Conservation (phyloP, 805 yeast genomes). For the Jamesozyma lodderae region DNA sequence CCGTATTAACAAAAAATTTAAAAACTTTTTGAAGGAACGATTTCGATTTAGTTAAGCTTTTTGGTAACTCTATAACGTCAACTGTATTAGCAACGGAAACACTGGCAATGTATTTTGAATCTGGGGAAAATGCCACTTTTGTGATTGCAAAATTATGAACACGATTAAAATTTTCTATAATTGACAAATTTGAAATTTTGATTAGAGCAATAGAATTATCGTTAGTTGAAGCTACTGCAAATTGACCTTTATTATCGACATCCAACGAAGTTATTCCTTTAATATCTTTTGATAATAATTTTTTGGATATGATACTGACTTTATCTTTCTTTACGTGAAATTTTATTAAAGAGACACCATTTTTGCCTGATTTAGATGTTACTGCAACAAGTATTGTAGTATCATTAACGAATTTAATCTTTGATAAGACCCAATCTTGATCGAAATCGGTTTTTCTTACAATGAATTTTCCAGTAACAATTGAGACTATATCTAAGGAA, state of each 20-base stretch:
- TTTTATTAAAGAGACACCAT: conserved; percentile 32
- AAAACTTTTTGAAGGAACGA: conserved; percentile 18
- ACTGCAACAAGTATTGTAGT: conserved; percentile 37
- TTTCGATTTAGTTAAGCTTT: conserved; percentile 33
- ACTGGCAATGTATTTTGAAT: conserved; percentile 58
- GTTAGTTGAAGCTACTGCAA: conserved; percentile 38
- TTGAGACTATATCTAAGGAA: conserved; percentile 37
- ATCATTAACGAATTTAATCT: conserved; percentile 30
- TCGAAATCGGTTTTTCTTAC: conserved; percentile 31
- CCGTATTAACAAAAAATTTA: conserved; percentile 18
- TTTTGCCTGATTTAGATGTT: conserved; percentile 30
- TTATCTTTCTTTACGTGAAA: conserved; percentile 21
- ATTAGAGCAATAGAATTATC: conserved; percentile 60
- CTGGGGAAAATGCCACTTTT: conserved; percentile 56
- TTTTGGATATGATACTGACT: conserved; percentile 17
- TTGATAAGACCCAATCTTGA: conserved; percentile 25
- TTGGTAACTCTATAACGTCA: conserved; percentile 52
- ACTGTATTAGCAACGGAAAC: conserved; percentile 72
- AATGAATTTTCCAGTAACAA: conserved; percentile 34
- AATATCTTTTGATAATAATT: conserved; percentile 29
- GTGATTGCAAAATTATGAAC: conserved; percentile 78
- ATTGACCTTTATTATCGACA: conserved; percentile 26
- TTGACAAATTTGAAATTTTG: conserved; percentile 41
- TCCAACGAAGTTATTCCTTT: conserved; percentile 45
- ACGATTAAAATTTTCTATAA: conserved; percentile 43